Conservation (phyloP, 768 basidiomycete species). For the Mrakia hoshinonis region DNA sequence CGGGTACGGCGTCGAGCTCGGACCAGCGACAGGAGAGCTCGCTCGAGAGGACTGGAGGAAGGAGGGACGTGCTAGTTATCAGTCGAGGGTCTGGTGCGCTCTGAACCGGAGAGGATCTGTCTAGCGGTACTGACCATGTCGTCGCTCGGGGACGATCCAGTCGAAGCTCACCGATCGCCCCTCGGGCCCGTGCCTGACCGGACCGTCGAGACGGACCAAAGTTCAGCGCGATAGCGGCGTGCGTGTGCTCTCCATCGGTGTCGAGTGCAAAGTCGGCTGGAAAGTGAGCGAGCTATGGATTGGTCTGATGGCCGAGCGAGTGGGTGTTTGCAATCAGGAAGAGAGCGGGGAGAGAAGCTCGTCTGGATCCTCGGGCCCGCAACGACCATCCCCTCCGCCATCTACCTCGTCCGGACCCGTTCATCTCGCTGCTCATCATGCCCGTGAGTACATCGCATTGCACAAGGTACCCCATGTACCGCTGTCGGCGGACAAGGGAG, state of each 20-base stretch:
- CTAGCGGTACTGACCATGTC: too few species aligned
- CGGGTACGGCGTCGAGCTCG: constrained; percentile 9
- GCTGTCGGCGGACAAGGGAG: background rate
- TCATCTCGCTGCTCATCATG: background rate
- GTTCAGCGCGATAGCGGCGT: too few species aligned
- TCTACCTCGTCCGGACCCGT: background rate
- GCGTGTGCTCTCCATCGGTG: background rate
- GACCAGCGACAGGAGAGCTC: background rate
- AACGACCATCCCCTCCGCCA: background rate
- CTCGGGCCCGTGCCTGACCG: too few species aligned
- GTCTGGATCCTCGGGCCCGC: background rate
- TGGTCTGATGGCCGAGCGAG: too few species aligned
- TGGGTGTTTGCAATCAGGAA: background rate
- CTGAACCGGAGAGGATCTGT: too few species aligned
- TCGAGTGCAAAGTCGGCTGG: background rate
- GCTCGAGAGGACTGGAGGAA: background rate
- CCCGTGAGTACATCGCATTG: background rate
- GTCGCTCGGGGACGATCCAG: too few species aligned
- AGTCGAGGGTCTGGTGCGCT: too few species aligned
- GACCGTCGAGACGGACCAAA: too few species aligned
- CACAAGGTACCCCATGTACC: too few species aligned
- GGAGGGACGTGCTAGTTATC: background rate
- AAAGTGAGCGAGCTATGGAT: background rate
- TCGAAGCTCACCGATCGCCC: too few species aligned
- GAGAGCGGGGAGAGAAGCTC: background rate